Base-by-base conservation (phyloP, 768 basidiomycete genomes). In the Calocera viscosa region DNA sequence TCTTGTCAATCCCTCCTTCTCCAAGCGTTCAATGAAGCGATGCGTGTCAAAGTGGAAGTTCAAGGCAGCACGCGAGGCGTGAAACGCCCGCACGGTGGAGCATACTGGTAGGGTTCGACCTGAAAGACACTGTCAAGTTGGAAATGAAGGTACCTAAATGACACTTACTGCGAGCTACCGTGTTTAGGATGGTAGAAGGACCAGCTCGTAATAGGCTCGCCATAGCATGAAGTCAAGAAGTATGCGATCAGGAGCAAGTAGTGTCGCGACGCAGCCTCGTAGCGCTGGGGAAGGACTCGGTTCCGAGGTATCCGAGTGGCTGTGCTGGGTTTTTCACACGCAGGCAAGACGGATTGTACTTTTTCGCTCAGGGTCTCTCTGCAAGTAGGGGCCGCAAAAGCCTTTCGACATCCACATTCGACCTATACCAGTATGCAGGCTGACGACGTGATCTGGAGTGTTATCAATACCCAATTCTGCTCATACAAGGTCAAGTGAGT, bases 401-500 rank as follows among this genome's bases (percentile, higher is more conserved):
- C 43, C 3, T 7, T 47, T 63, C n/a, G 14, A 12, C 30, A 63
- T 2, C 30, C 8, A 30, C 19, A 5, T 47, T 19, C 19, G 24
- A 17, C 8, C 43, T 47, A 43, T 64, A 40, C 39, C 60, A 71
- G 0, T 12, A 76, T 76, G 73, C 75, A 81, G 74, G 76, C 78
- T 63, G 95, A 99, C 89, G 95, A 98, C 78, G 90, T 97, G 70
- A 97, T 99, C 70, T 99, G 95, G 95, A 90, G 87, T 22, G 90
- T 94, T 33, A 93, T 94, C 75, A 92, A 91, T 77, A 83, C 85
- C 67, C 91, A 93, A 72, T 97, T 97, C 77, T 99, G 96, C 80
- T 96, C 95, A 0, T 99, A 95, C 78, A 98, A 97, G 89, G 94
- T 99, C 82, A 98, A 95, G 95, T 94, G 72, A 75, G 91, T 80